These are phyloP conservation scores for Brachypodium distachyon DNA, from an alignment of 202 grass and related monocot species.

Conservation along the genomic window DNA sequence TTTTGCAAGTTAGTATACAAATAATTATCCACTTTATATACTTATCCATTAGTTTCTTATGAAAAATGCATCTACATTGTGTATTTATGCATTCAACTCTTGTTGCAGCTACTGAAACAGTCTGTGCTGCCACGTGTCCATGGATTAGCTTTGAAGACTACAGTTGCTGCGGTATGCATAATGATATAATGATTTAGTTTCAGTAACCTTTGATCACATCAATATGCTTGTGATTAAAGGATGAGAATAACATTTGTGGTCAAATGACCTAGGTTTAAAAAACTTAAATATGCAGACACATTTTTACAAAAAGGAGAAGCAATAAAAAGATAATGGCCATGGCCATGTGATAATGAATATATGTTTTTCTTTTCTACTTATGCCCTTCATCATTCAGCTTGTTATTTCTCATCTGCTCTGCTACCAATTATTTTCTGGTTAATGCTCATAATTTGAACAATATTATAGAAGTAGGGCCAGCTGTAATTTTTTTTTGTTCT, in stretches of 20 bases:
- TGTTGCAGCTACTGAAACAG: constrained; percentile 81
- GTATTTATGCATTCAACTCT: constrained; percentile 8
- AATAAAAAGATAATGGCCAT: background rate
- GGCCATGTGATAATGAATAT: background rate
- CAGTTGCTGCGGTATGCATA: constrained; percentile 81
- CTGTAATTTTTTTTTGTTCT: background rate
- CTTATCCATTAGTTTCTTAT: background rate
- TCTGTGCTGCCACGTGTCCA: constrained; percentile 86
- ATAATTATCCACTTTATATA: background rate
- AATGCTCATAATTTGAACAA: background rate
- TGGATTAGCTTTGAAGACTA: constrained; percentile 94
- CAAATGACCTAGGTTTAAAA: background rate
- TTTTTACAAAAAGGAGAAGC: background rate
- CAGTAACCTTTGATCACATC: background rate
- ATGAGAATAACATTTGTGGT: background rate
- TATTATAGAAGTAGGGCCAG: background rate
- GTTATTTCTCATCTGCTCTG: constrained; percentile 8
- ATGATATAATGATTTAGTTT: background rate
- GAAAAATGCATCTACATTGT: background rate
- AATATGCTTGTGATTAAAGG: background rate
- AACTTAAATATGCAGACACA: background rate
- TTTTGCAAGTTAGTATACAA: background rate
- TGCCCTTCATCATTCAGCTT: background rate
- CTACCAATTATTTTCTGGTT: background rate
- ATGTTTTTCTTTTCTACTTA: constrained; percentile 10